Percentiles rank a stretch among this genome's conserved stretches.
Conservation (phyloP, 768 basidiomycete genomes). For the Tylopilus sp. region DNA sequence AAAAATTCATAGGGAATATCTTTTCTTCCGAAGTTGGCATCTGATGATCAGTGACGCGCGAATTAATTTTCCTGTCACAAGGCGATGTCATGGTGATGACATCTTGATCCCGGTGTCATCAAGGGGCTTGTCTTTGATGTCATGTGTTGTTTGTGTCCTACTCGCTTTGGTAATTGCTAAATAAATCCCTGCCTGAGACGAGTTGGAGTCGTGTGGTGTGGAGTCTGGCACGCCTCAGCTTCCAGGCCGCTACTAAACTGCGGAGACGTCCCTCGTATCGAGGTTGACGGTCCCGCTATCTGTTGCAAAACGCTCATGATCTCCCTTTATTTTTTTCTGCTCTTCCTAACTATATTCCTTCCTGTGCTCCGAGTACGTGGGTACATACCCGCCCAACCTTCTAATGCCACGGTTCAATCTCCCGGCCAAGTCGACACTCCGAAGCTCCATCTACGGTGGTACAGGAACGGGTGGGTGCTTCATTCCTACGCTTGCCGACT, state of each 20-base stretch:
- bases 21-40: no score
- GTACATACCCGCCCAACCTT: slow-evolving; percentile 72
- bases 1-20: no score
- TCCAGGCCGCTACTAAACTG: slow-evolving; percentile 2
- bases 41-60: no score
- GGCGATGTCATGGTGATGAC: no score
- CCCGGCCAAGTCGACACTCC: slow-evolving; percentile 50
- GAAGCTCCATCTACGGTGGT: slow-evolving; percentile 60
- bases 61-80: no score
- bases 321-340: slow-evolving; percentile 3
- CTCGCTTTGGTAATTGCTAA: background rate
- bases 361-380: slow-evolving; percentile 25
- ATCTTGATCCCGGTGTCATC: no score
- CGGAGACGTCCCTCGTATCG: slow-evolving; percentile 10
- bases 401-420: slow-evolving; percentile 57
- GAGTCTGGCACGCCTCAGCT: slow-evolving; percentile 3
- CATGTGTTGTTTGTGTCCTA: background rate
- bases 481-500: background rate
- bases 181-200: background rate
- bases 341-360: slow-evolving; percentile 3
- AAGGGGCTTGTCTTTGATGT: no score
- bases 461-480: slow-evolving; percentile 42
- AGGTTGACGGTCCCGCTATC: slow-evolving; percentile 3
- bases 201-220: background rate
- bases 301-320: slow-evolving; percentile 18